Conservation (phyloP, 1,284 basidiomycete genomes). For the Cutaneotrichosporon spelunceum region DNA sequence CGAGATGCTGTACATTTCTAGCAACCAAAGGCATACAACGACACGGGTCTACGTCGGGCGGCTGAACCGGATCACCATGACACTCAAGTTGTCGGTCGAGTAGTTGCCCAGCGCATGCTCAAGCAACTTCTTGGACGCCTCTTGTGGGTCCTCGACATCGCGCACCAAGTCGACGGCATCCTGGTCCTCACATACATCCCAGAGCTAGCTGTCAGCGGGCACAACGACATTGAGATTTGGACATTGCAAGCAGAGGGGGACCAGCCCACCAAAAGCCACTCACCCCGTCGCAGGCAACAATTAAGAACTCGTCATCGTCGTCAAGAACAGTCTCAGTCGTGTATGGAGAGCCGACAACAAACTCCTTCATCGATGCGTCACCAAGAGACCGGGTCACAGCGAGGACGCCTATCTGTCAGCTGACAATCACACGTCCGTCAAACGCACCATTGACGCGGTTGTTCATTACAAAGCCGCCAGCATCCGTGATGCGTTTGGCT, state of each 20-base stretch:
- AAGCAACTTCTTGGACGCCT: slow-evolving; percentile 73
- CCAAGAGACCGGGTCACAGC: slow-evolving; percentile 95
- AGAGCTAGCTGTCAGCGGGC: slow-evolving; percentile 63
- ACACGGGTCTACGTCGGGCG: background rate
- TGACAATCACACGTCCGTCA: slow-evolving; percentile 12
- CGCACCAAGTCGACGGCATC: slow-evolving; percentile 82
- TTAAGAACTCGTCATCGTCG: slow-evolving; percentile 88
- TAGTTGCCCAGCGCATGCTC: slow-evolving; percentile 74
- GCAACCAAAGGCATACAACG: slow-evolving; percentile 5
- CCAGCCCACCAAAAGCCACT: slow-evolving; percentile 44
- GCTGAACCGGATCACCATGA: slow-evolving; percentile 21
- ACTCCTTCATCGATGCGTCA: slow-evolving; percentile 99
- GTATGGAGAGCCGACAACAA: slow-evolving; percentile 95
- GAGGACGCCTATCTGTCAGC: slow-evolving; percentile 61
- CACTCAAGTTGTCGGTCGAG: slow-evolving; percentile 26
- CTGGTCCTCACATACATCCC: slow-evolving; percentile 95
- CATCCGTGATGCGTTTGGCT: slow-evolving; percentile 94
- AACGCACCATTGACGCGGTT: slow-evolving; percentile 80
- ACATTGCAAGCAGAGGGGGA: background rate
- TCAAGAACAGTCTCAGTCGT: slow-evolving; percentile 93
- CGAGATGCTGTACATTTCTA: slow-evolving; percentile 7
- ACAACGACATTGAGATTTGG: too few species aligned
- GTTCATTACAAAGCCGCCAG: slow-evolving; percentile 98
- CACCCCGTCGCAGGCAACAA: slow-evolving; percentile 96
- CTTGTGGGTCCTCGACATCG: slow-evolving; percentile 71